These are phyloP conservation scores for Dichomitus squalens DNA, from an alignment of 1,284 basidiomycete genomes.

Conservation along the genomic window DNA sequence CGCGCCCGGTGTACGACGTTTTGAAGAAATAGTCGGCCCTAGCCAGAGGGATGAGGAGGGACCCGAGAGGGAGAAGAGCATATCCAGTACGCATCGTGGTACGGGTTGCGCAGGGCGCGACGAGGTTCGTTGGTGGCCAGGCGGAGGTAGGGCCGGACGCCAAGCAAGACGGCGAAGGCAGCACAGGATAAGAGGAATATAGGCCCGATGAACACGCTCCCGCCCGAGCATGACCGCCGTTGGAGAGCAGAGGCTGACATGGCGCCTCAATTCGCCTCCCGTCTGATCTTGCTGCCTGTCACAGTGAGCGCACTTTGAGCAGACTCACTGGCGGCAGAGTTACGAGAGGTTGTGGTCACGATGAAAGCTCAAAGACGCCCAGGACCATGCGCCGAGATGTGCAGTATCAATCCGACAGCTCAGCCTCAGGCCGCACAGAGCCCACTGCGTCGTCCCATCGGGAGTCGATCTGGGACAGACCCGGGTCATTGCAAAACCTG, in stretches of 20 bases:
- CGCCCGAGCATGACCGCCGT: neutral
- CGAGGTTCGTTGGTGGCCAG: slow-evolving; percentile 24
- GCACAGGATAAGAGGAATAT: neutral
- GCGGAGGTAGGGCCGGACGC: slow-evolving; percentile 16
- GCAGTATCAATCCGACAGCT: too few relatives aligned
- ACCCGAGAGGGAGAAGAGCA: slow-evolving; percentile 20
- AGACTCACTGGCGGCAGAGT: neutral
- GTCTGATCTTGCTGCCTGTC: neutral
- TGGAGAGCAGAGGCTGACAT: slow-evolving; percentile 17
- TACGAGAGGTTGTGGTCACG: too few relatives aligned
- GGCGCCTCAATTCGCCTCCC: neutral
- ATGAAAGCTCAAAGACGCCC: too few relatives aligned
- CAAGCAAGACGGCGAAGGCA: neutral
- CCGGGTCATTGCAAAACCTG: neutral
- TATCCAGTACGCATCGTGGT: slow-evolving; percentile 32
- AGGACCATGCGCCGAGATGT: too few relatives aligned
- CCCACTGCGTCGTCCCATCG: too few relatives aligned
- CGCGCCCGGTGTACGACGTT: slow-evolving; percentile 41
- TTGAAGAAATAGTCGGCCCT: slow-evolving; percentile 28
- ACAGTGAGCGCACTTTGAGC: neutral
- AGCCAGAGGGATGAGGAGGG: slow-evolving; percentile 24
- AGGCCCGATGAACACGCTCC: neutral
- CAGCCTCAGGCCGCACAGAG: too few relatives aligned
- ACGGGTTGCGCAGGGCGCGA: slow-evolving; percentile 13
- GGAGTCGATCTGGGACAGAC: too few relatives aligned